A percentile compares a stretch with the other conserved stretches of the same genome.
phyloP scores from a whole-genome alignment of 345 rosid species.

The Melaleuca quinquenervia region DNA sequence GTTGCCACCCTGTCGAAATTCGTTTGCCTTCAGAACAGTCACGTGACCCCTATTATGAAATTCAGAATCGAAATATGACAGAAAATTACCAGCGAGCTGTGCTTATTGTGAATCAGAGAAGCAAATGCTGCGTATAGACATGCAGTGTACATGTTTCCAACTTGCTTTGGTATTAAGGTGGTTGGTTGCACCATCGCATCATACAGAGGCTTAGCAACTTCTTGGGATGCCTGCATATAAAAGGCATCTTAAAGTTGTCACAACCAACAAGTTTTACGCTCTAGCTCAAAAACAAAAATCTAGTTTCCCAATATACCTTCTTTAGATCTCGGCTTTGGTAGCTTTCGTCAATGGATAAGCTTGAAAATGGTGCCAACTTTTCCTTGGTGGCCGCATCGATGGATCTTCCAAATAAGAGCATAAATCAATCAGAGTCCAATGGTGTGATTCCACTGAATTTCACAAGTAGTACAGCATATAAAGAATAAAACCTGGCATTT shows the following conservation, averaged over 20 bases:
- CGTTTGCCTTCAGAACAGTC: background rate
- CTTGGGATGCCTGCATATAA: conserved; percentile 67
- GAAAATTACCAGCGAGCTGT: conserved; percentile 56
- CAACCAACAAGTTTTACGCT: background rate
- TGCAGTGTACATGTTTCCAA: conserved; percentile 99
- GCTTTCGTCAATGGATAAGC: conserved; percentile 72
- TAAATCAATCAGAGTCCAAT: background rate
- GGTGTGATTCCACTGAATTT: background rate
- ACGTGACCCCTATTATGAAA: background rate
- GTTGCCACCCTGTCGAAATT: conserved; percentile 44
- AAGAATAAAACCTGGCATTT: conserved; percentile 61
- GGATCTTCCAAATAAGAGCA: conserved; percentile 32
- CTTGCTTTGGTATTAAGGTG: conserved; percentile 88
- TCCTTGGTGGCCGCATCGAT: conserved; percentile 68
- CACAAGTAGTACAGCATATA: background rate
- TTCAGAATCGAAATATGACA: background rate
- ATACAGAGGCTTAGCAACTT: conserved; percentile 80
- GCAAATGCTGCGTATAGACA: conserved; percentile 92
- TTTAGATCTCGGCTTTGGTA: conserved; percentile 96
- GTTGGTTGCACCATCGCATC: conserved; percentile 82
- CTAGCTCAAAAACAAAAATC: background rate
- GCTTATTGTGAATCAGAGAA: conserved; percentile 79
- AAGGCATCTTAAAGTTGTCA: background rate
- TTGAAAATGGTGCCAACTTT: conserved; percentile 71
- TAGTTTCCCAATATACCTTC: conserved; percentile 33